Conservation (phyloP, 331 rosid species). For the Telfairia occidentalis region DNA sequence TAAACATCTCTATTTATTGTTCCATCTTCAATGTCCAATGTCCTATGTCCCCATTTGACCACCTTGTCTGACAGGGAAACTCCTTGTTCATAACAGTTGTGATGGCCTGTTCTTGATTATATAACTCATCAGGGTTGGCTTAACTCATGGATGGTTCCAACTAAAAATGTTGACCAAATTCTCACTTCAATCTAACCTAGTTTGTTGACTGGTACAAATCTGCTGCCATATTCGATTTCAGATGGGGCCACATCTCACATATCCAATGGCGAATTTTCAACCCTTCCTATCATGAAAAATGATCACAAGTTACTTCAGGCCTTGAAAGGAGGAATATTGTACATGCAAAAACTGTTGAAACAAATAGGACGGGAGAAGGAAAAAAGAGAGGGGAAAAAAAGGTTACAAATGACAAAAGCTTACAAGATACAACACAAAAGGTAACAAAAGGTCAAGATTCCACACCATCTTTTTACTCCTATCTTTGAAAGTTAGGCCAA, state of each 20-base stretch:
- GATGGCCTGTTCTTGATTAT: background rate
- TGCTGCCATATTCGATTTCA: background rate
- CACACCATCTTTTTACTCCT: constrained; percentile 37
- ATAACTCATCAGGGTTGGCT: background rate
- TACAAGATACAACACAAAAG: constrained; percentile 7
- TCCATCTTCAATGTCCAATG: background rate
- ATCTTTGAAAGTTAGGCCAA: constrained; percentile 44
- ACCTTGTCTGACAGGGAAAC: constrained; percentile 14
- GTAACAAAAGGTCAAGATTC: constrained; percentile 49
- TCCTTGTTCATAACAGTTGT: background rate
- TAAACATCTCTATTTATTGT: background rate
- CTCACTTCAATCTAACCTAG: background rate
- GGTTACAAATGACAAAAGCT: constrained; percentile 3
- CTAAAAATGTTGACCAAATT: constrained; percentile 3
- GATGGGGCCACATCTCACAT: background rate
- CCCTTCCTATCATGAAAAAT: background rate
- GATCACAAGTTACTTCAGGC: background rate
- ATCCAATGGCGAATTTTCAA: background rate
- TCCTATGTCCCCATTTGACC: constrained; percentile 8
- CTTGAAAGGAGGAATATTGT: constrained; percentile 3
- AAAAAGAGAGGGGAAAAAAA: background rate
- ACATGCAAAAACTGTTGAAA: background rate
- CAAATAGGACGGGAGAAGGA: background rate
- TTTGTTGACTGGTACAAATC: constrained; percentile 2
- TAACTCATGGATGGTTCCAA: constrained; percentile 4